Evolutionary conservation across 2,329 filamentous ascomycete genomes (phyloP).

Genomic region (Penicillium sp.): DNA sequence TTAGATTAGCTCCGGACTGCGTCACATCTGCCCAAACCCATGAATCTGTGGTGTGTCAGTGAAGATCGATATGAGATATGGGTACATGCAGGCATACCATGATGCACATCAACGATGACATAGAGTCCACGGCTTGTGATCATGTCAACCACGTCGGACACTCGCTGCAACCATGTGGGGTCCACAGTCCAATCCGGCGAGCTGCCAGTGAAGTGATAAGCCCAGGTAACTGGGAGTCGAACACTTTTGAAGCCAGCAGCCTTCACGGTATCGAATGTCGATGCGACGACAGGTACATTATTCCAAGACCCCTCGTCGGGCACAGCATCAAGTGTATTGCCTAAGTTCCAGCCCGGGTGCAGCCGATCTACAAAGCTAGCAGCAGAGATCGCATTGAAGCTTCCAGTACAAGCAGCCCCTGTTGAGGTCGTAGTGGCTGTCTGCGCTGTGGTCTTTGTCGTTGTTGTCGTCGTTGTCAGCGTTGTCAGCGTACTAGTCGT

Average conservation of each 20-base stretch:
- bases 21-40: conserved; percentile 60
- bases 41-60: conserved; percentile 40
- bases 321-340: conserved; percentile 59
- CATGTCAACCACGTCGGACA: conserved; percentile 59
- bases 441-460: conserved; percentile 8
- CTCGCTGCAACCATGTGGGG: conserved; percentile 55
- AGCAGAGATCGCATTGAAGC: conserved; percentile 50
- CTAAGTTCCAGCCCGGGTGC: conserved; percentile 61
- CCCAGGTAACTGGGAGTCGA: conserved; percentile 60
- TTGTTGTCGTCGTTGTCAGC: too few relatives aligned
- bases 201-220: conserved; percentile 53
- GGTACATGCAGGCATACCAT: conserved; percentile 35
- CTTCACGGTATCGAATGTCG: conserved; percentile 55
- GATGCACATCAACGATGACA: conserved; percentile 59
- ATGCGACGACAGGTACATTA: conserved; percentile 52
- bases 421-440: neutral
- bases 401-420: conserved; percentile 38
- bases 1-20: conserved; percentile 47
- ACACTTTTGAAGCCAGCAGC: conserved; percentile 58
- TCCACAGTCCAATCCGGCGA: conserved; percentile 57
- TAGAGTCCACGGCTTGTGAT: conserved; percentile 53
- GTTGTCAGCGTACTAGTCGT: conserved; percentile 10
- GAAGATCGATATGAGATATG: neutral
- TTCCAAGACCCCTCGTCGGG: conserved; percentile 60
- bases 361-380: conserved; percentile 49